Base-by-base conservation (phyloP, 2,329 filamentous ascomycete genomes). In the Botryotinia calthae region DNA sequence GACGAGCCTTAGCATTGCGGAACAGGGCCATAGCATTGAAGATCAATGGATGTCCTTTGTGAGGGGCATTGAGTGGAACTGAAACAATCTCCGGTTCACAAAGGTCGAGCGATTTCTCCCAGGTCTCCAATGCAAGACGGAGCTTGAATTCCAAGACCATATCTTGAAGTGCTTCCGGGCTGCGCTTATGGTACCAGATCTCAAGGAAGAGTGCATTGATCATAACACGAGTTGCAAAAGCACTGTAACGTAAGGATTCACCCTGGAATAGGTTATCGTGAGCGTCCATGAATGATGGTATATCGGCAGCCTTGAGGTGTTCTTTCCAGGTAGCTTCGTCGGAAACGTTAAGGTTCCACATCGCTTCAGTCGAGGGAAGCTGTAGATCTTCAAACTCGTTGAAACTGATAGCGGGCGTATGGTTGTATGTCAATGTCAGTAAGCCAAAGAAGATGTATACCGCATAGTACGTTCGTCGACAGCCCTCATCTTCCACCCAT, bases 361-460 rank as follows among this genome's bases (percentile, higher is more conserved):
- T 85, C 0, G 92, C 93, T 82, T 99, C 96, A 0, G 95, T 97
- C 0, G 95, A 97, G 1, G 96, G 96, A 72, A 99, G 87, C 81
- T 96, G 92, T 66, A 98, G 84, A 72, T 95, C 93, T 81, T 98
- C 96, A 76, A 99, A 97, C 82, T 98, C 96, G 82, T 98, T 97
- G 86, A 98, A 98, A 83, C 93, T 95, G 85, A 99, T 98, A 46
- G 95, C 95, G 20, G 96, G 96, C 1, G 95, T 98, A 83, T 98
- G 96, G 82, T 98, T 98, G 87, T 97, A 99, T 0, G 95, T 97
- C 82, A 99, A 83, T 0, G 96, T 98, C 78, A 98, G 84, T 79
- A 98, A 87, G 72, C 96, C 96, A 80, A 98, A 98, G 88, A 98
- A 98, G 82, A 98, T 97, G 85, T 98, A 99, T 74, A 98, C 96